Base-by-base conservation (phyloP, 2,329 filamentous ascomycete species). In the Stagonosporopsis cucurbitacearum region DNA sequence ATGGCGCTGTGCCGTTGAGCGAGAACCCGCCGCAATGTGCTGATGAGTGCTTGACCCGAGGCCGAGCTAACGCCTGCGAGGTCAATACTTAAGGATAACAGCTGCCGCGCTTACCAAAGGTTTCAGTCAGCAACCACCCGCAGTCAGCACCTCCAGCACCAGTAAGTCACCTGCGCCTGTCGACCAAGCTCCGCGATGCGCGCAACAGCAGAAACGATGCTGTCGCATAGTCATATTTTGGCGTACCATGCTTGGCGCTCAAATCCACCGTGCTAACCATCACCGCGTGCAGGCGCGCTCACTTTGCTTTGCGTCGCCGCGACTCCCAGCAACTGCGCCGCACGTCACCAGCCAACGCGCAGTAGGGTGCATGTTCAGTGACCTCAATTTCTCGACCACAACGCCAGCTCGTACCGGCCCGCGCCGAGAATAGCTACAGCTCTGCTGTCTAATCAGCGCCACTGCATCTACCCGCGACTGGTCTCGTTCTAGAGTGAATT, bases 161-260 rank as follows among this genome's bases (percentile, higher is more conserved):
- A 59, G 65, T 68, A 61, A 64, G 65, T 57, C 54, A 37, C 52
- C 46, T 43, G 40, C 49, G 43, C 36, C 52, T 39, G 42, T 46
- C 42, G 11, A 25, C 42, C 23, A 19, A 32, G 35, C 32, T 23
- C 39, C 42, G 42, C 47, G n/a, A 50, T 51, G 47, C 36, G 53
- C 43, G 53, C 53, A 47, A 51, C 30, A 8, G 32, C 47, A 22
- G 17, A 7, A 51, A 37, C 33, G 48, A n/a, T 47, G 43, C 48
- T 48, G 47, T n/a, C n/a, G n/a, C n/a, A n/a, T n/a, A n/a, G n/a
- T n/a, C 53, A 13, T 32, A 22, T n/a, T n/a, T 33, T 32, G 47
- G 42, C 47, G 53, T 43, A 48, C 7, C 36, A 9, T 43, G 43
- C 37, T 37, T 48, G 53, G 37, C 47, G 47, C 42, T 25, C 30